Conservation (phyloP, 805 yeast genomes). For the Suhomyces emberorum region DNA sequence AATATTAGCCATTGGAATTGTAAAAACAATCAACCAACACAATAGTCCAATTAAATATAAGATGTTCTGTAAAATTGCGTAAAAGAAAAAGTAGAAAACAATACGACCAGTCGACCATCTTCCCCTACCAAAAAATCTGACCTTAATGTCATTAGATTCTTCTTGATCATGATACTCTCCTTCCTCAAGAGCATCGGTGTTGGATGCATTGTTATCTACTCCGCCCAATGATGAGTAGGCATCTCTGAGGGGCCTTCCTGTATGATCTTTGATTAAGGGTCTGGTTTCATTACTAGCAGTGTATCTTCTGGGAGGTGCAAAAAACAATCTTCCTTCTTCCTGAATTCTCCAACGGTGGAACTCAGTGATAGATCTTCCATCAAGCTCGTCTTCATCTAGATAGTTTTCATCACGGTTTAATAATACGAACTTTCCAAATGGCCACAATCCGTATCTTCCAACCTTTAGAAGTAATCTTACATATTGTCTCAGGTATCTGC, state of each 20-base stretch:
- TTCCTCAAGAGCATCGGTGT: conserved; percentile 10
- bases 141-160: conserved; percentile 33
- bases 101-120: conserved; percentile 85
- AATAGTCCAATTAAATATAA: conserved; percentile 49
- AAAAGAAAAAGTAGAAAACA: conserved; percentile 67
- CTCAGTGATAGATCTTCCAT: conserved; percentile 81
- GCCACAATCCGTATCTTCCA: conserved; percentile 71
- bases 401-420: conserved; percentile 77
- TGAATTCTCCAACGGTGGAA: conserved; percentile 84
- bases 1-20: conserved; percentile 92
- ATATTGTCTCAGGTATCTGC: conserved; percentile 57
- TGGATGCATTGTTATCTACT: conserved; percentile 11
- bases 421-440: conserved; percentile 88
- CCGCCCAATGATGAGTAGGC: conserved; percentile 28
- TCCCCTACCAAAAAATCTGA: conserved; percentile 85
- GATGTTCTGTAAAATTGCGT: conserved; percentile 67
- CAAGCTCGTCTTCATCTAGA: conserved; percentile 80
- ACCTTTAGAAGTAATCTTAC: conserved; percentile 57
- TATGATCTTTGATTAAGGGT: conserved; percentile 41
- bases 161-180: conserved; percentile 13
- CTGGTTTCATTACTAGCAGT: conserved; percentile 30
- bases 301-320: conserved; percentile 59
- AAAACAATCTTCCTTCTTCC: conserved; percentile 75
- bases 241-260: conserved; percentile 38
- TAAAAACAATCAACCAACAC: conserved; percentile 82